Conservation (phyloP, 2,329 filamentous ascomycete species). For the Claviceps purpurea region DNA sequence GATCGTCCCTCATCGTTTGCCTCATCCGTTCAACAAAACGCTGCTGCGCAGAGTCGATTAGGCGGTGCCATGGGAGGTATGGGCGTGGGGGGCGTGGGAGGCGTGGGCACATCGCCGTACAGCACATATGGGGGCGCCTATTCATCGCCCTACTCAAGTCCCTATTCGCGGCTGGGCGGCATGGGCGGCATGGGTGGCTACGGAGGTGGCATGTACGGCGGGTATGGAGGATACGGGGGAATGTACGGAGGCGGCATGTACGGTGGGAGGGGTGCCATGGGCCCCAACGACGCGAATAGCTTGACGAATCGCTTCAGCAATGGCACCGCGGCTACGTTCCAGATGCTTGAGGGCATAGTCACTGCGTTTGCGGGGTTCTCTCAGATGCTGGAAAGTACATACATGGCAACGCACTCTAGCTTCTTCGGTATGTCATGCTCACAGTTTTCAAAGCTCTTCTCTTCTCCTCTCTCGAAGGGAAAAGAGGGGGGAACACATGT, state of each 20-base stretch:
- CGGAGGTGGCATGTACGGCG: conserved; percentile 31
- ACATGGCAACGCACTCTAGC: conserved; percentile 97
- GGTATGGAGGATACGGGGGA: conserved; percentile 16
- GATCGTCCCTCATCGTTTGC: conserved; percentile 67
- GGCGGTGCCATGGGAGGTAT: conserved; percentile 21
- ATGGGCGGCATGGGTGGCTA: conserved; percentile 23
- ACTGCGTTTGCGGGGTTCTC: conserved; percentile 94
- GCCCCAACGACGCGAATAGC: conserved; percentile 74
- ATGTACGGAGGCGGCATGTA: conserved; percentile 28
- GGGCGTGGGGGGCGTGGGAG: conserved; percentile 33
- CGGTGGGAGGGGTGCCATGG: conserved; percentile 29
- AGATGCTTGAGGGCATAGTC: conserved; percentile 95
- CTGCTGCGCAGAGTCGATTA: conserved; percentile 59
- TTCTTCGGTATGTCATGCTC: conserved; percentile 72
- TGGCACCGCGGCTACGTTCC: conserved; percentile 91
- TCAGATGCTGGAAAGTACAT: conserved; percentile 98
- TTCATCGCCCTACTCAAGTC: conserved; percentile 26
- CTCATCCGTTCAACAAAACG: conserved; percentile 74
- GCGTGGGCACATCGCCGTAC: conserved; percentile 38
- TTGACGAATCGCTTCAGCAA: conserved; percentile 92
- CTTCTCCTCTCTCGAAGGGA: neutral
- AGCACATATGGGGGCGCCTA: conserved; percentile 27
- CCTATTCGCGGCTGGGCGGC: conserved; percentile 35
- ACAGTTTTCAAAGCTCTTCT: neutral
- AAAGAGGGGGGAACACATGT: neutral